Base-by-base conservation (phyloP, 805 yeast genomes). In the Candida oleophila region DNA sequence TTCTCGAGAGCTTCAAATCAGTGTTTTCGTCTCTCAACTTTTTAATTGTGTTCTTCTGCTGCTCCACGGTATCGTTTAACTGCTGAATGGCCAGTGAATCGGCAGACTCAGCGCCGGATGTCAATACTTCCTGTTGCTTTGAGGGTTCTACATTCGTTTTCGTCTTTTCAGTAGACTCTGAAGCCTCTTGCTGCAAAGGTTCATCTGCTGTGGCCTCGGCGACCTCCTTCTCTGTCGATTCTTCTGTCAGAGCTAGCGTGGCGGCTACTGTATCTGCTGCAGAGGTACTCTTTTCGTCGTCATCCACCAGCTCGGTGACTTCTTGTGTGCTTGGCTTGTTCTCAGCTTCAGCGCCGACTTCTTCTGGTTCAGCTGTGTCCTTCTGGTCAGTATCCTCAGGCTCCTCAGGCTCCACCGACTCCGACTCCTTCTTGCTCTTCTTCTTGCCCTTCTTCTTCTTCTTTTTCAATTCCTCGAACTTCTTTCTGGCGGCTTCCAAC, bases 401-500 rank as follows among this genome's bases (percentile, higher is more conserved):
- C 32, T 46, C 59, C 40, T 52, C 56, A 11, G 45, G 47, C n/a
- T 36, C 54, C 8, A 48, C 52, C 4, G 47, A 32, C 20, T 38
- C 49, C n/a, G 45, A 50, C 56, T 68, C 71, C 62, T 69, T 66
- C 65, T 71, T 71, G 62, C 74, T 72, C 59, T 73, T 77, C 60
- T 74, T 78, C 60, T 69, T 73, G 64, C 74, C 74, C 65, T 80
- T 80, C 70, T 82, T 71, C 59, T 73, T 71, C 52, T 71, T 73
- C 64, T 72, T 73, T 65, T 80, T 86, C 71, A 86, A 66, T 56
- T 84, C 88, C 49, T 85, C 90, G 53, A 73, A 80, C 74, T 83
- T 78, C 68, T 83, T 85, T 56, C 86, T 77, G 3, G 92, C 94
- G 2, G 85, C 85, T 52, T 84, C 89, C 42, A 87, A 70, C 61